Base-by-base conservation (phyloP, 2,329 filamentous ascomycete species). In the Paraphoma chrysanthemicola region DNA sequence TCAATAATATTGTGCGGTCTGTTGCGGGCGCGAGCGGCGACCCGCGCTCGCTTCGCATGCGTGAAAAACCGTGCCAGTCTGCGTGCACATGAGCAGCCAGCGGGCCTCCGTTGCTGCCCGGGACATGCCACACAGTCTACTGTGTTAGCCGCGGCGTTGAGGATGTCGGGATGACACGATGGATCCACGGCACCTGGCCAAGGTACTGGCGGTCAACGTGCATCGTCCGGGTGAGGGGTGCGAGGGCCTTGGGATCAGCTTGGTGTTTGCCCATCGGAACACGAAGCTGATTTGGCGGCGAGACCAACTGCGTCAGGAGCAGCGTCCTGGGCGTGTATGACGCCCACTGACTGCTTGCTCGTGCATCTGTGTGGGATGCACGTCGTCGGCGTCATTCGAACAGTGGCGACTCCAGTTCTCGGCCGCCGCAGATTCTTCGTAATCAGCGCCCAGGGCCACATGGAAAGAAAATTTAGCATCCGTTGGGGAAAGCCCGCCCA, bases 71-170 rank as follows among this genome's bases (percentile, higher is more conserved):
- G n/a, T 65, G 58, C 62, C 62, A n/a, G n/a, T 60, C 60, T 56
- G 56, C 56, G 45, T 48, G 48, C 57, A 33, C 31, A 33, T 33
- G 31, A 52, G 46, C 43, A 50, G 55, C 47, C 70, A n/a, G n/a
- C n/a, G n/a, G 70, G 58, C 53, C 63, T 52, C 67, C 63, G 69
- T 69, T 64, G 59, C 60, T 63, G 59, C 60, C 68, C 69, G 67
- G 31, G 7, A 33, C 7, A 33, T 33, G 12, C 31, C 31, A 33
- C 31, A 33, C 31, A 33, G 31, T 33, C 14, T n/a, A n/a, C n/a
- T n/a, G n/a, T n/a, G n/a, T n/a, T 66, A 66, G 65, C 55, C 57
- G 62, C 63, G 50, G 62, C 60, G 59, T 61, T 59, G 56, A 60
- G 54, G 36, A 48, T 36, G 53, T 55, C 44, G 54, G 46, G 46